Conservation (phyloP, 1,139 yeast genomes). For the Blastobotrys petasosporus region DNA sequence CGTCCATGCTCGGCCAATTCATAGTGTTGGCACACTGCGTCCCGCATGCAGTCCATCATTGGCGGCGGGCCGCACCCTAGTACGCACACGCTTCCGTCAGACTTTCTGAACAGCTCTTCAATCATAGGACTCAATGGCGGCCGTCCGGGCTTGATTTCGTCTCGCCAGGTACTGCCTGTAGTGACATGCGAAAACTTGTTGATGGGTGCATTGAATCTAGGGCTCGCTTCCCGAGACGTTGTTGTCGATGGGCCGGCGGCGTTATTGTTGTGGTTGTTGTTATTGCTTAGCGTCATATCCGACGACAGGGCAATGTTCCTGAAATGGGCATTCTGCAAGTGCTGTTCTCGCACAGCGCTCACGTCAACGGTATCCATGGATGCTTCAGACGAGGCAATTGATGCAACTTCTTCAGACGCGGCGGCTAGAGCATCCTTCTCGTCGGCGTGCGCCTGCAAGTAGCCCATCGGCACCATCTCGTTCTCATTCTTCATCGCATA, state of each 20-base stretch:
- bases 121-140: slow-evolving; percentile 26
- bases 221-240: no score
- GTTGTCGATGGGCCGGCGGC: no score
- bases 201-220: no score
- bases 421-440: not conserved
- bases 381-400: no score
- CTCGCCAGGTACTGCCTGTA: slow-evolving; percentile 12
- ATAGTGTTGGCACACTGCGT: slow-evolving; percentile 25
- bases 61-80: slow-evolving; percentile 37
- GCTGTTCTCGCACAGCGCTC: slow-evolving; percentile 3
- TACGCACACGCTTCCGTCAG: slow-evolving; percentile 32
- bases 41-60: slow-evolving; percentile 34
- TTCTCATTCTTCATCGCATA: slow-evolving; percentile 17
- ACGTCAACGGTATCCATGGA: not conserved
- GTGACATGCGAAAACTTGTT: no score
- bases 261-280: not conserved
- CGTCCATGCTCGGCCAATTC: slow-evolving; percentile 31
- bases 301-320: not conserved
- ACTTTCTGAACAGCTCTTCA: slow-evolving; percentile 21
- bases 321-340: slow-evolving; percentile 6
- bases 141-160: slow-evolving; percentile 19
- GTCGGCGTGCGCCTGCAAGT: not conserved
- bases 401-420: not conserved
- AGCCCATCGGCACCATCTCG: slow-evolving; percentile 1
- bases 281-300: slow-evolving; percentile 3